A percentile compares a stretch with the other conserved stretches of the same genome.
Evolutionary conservation across 495 filamentous ascomycete genomes (phyloP).

Genomic region (Letharia lupina): DNA sequence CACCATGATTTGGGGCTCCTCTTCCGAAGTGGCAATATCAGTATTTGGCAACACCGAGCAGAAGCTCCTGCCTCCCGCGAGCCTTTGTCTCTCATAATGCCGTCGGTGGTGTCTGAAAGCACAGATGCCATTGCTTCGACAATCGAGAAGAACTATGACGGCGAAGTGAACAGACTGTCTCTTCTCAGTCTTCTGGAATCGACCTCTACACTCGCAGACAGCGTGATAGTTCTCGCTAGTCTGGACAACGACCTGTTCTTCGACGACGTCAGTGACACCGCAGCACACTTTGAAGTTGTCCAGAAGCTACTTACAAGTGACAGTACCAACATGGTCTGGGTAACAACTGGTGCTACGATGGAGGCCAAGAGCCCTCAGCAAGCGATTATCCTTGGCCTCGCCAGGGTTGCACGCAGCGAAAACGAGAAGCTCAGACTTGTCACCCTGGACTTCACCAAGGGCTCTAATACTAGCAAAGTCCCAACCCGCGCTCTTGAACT

Average conservation of each 20-base stretch:
- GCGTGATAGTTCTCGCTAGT: constrained; percentile 22
- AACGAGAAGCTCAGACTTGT: constrained; percentile 17
- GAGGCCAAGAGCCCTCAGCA: constrained; percentile 22
- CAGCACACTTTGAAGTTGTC: constrained; percentile 17
- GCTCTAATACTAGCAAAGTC: constrained; percentile 1
- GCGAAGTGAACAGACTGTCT: constrained; percentile 1
- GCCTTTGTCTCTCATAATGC: constrained; percentile 16
- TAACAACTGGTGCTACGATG: constrained; percentile 19
- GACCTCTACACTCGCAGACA: constrained; percentile 10
- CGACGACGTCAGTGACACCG: constrained; percentile 11
- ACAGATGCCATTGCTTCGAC: constrained; percentile 16
- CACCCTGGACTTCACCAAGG: constrained; percentile 14
- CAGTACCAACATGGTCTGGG: constrained; percentile 19
- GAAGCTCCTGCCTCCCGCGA: not conserved
- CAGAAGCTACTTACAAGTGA: constrained; percentile 16
- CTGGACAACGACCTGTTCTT: constrained; percentile 22
- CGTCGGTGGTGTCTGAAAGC: constrained; percentile 9
- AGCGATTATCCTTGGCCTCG: constrained; percentile 15
- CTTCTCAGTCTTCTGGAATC: constrained; percentile 10
- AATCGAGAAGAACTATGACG: constrained; percentile 10
- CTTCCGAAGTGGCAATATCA: constrained; percentile 14
- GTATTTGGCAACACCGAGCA: constrained; percentile 11
- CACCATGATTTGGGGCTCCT: constrained; percentile 10
- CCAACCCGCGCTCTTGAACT: constrained; percentile 9
- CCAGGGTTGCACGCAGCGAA: constrained; percentile 15